Conservation (phyloP, 257 asterid genomes). For the Knoxia roxburghii region DNA sequence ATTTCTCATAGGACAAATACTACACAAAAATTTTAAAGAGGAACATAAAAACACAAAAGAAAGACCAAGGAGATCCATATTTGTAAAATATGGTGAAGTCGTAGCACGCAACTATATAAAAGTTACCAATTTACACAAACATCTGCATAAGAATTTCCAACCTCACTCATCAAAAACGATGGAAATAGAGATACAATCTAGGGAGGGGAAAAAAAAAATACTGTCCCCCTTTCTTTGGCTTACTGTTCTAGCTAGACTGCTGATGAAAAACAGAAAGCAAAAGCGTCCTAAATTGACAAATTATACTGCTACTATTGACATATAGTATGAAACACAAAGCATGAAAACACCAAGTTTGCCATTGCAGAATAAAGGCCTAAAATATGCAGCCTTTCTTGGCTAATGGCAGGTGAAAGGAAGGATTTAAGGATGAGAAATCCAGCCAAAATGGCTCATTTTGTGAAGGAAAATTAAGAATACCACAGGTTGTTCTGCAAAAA, state of each 20-base stretch:
- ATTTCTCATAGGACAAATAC: too few species aligned
- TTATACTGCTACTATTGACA: neutral
- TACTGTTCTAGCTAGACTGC: neutral
- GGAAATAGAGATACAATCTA: neutral
- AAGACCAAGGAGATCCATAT: neutral
- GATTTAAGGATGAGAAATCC: neutral
- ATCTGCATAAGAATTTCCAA: constrained; percentile 1
- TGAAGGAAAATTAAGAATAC: neutral
- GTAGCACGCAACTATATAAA: neutral
- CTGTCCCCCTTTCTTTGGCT: neutral
- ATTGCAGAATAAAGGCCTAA: constrained; percentile 25
- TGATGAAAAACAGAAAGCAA: neutral
- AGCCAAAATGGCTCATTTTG: neutral
- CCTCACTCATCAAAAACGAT: constrained; percentile 12
- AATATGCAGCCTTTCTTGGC: constrained; percentile 36
- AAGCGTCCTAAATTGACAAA: neutral
- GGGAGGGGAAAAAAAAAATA: neutral
- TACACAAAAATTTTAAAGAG: neutral
- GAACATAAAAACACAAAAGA: neutral
- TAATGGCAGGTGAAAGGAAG: constrained; percentile 1
- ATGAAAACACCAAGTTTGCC: constrained; percentile 1
- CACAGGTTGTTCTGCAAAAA: constrained; percentile 28
- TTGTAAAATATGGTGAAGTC: neutral
- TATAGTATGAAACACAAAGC: neutral
- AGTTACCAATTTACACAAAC: neutral